Evolutionary conservation across 768 basidiomycete species (phyloP).

Genomic region (Calocybe cyanea): DNA sequence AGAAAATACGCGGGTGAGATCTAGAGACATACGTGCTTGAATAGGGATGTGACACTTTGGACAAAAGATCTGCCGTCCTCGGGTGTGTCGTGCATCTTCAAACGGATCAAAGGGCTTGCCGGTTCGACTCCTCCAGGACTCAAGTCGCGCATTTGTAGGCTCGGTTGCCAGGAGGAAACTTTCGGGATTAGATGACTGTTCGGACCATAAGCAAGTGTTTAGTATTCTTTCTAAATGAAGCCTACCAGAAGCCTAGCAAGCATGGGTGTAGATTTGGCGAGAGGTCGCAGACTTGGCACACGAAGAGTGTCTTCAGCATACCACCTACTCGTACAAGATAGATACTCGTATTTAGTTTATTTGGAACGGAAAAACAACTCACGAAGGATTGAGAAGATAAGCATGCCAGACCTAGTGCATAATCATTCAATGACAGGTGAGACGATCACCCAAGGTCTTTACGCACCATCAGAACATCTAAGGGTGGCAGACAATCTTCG

Average conservation of each 20-base stretch:
- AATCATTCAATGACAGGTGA: no score
- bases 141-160: conserved; percentile 1
- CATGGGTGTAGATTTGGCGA: neutral
- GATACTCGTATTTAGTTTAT: neutral
- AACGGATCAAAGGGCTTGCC: conserved; percentile 10
- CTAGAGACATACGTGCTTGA: neutral
- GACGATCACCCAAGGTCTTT: no score
- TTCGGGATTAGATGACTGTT: no score
- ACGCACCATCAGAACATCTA: conserved; percentile 38
- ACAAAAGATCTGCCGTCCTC: conserved; percentile 8
- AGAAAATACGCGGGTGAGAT: neutral
- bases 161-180: no score
- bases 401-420: conserved; percentile 14
- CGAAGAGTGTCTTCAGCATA: conserved; percentile 12
- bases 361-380: neutral
- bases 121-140: conserved; percentile 2
- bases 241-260: conserved; percentile 6
- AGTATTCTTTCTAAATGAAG: neutral
- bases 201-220: neutral
- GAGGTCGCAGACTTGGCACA: neutral
- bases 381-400: conserved; percentile 17
- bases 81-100: conserved; percentile 9
- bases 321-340: no score
- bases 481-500: conserved; percentile 26
- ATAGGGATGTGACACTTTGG: conserved; percentile 7